Evolutionary conservation across 768 basidiomycete genomes (phyloP), one percentile per base, ranked within the genome.

Genomic region (Boletus insuetus): DNA sequence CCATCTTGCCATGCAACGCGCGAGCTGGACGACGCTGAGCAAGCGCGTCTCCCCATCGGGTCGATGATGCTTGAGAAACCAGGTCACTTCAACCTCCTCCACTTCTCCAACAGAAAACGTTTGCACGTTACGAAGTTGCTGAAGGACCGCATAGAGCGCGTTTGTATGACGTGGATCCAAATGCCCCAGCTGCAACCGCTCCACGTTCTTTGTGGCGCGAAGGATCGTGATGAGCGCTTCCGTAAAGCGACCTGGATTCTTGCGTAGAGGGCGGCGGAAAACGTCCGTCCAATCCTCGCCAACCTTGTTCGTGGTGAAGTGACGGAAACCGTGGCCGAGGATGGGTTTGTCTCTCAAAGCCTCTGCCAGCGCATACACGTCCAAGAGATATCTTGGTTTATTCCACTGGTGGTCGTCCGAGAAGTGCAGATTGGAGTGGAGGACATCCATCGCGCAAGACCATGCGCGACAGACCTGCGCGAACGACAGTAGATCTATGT

Each of bases 391-490:
- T 29, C 29, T 37, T 0, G 59, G 20, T 13, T 20, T 48, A 9
- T 2, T 7, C 12, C 13, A 12, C 9, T 14, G 34, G 22, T 47
- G 55, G 2, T 56, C 55, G 35, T 66, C 61, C 10, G 64, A 65
- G 44, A 66, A 66, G 29, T 5, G 35, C 11, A 65, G 4, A 2
- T 45, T 49, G 20, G 57, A 19, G 20, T 55, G 62, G 29, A 66
- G 58, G 26, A 66, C 22, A 1, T 57, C 51, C 59, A 66, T 64
- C 26, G 65, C 65, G 31, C 65, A 66, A 16, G 59, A 50, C 65
- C 65, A 66, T 14, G 65, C 47, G 3, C 56, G 59, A 22, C 65
- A 66, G 3, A 64, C 65, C 13, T 64, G 65, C 14, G 65, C 65
- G n/a, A 67, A 66, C 0, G 64, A 67, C 2, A 66, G 47, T 9